A percentile compares a stretch with the other conserved stretches of the same genome.
Conservation (phyloP, 2,329 filamentous ascomycete genomes). For the Aspergillus novofumigatus region DNA sequence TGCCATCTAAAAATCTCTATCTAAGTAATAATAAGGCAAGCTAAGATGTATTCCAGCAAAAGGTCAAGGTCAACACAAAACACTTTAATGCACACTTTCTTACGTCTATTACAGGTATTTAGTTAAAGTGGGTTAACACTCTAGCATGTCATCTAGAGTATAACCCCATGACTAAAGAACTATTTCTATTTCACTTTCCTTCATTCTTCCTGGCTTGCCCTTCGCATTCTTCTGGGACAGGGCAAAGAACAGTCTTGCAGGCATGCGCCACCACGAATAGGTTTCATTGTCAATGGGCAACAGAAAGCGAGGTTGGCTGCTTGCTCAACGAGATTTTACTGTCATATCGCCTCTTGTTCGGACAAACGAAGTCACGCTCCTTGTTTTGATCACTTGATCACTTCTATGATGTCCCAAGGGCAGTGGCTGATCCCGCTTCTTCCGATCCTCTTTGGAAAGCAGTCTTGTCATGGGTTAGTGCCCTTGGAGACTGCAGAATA, state of each 20-base stretch:
- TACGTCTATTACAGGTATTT: not conserved
- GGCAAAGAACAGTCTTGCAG: not conserved
- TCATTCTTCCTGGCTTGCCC: constrained; percentile 1
- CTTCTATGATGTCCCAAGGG: not conserved
- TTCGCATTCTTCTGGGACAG: no score
- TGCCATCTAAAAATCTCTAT: constrained; percentile 3
- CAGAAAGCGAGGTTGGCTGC: constrained; percentile 3
- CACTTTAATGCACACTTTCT: constrained; percentile 6
- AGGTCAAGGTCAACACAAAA: not conserved
- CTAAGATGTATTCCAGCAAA: constrained; percentile 1
- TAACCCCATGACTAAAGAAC: constrained; percentile 1
- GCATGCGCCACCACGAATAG: constrained; percentile 4
- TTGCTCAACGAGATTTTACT: constrained; percentile 3
- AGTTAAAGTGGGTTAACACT: constrained; percentile 7
- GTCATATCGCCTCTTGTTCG: constrained; percentile 8
- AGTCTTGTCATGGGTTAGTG: no score
- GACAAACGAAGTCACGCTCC: constrained; percentile 1
- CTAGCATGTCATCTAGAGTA: constrained; percentile 8
- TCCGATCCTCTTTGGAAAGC: no score
- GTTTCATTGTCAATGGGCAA: constrained; percentile 8
- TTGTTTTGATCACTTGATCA: constrained; percentile 1
- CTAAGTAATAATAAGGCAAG: not conserved
- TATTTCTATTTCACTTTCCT: constrained; percentile 6
- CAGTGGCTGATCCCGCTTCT: no score
- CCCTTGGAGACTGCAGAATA: no score